Base-by-base conservation (phyloP, 192 early-diverging fungal genomes). In the Ambispora gerdemannii region DNA sequence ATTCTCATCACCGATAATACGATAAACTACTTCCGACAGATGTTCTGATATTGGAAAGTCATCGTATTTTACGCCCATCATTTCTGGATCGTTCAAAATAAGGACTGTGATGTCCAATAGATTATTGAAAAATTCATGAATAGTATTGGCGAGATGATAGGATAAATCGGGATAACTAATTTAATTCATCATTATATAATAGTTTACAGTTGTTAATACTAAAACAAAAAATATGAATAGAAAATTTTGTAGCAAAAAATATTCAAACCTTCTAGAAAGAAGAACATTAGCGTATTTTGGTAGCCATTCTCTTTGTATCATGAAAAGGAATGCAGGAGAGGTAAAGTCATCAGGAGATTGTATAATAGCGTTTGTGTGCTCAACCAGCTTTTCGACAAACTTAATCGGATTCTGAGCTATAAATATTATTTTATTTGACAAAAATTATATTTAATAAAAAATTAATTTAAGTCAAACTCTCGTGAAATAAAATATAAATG, bases 31-130 rank as follows among this genome's bases (percentile, higher is more conserved):
- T 19, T 65, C 72, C 17, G 38, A 52, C 53, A 73, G 53, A 11
- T 34, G 15, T 52, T 73, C 72, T 30, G 72, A 67, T n/a, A 73
- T 34, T 27, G 63, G 72, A 72, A 73, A 65, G 20, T 68, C 63
- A 47, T 56, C 72, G 10, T 51, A 22, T 8, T 20, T 30, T 13
- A 68, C 53, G n/a, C 50, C 50, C 50, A 59, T 56, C 17, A 3
- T 7, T 68, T 73, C 72, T 6, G 55, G 59, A 11, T 73, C 50
- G 19, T 43, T 19, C 13, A 73, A 30, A 60, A 73, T 30, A 15
- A 32, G 63, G n/a, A 73, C 69, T 32, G 63, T 25, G 20, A 73
- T 73, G n/a, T 67, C 53, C 2, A 73, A 51, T 27, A 73, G 27
- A 20, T 68, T 73, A 27, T 50, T 65, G 6, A 73, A 28, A 67